Conservation (phyloP, 1,139 yeast genomes). For the Casaregolazyma lundiana region DNA sequence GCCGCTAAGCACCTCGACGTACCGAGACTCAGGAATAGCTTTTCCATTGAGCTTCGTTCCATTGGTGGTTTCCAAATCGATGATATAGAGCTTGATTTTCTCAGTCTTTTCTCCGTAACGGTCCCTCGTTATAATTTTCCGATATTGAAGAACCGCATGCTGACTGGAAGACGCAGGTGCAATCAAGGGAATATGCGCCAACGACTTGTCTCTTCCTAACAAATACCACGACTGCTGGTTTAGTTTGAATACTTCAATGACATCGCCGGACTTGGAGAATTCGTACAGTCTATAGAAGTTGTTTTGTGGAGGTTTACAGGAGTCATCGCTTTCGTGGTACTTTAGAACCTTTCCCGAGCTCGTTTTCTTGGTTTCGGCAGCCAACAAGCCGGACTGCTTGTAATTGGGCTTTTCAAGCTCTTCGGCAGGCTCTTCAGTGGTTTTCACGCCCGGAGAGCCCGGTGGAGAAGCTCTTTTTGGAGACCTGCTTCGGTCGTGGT, state of each 20-base stretch:
- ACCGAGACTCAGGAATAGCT: constrained; percentile 43
- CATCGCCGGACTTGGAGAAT: constrained; percentile 30
- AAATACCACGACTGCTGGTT: constrained; percentile 34
- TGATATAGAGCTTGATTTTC: constrained; percentile 39
- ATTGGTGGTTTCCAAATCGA: constrained; percentile 51
- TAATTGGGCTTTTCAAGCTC: constrained; percentile 38
- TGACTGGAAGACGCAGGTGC: constrained; percentile 46
- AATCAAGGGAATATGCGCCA: constrained; percentile 43
- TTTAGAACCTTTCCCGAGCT: constrained; percentile 40
- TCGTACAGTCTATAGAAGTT: constrained; percentile 14
- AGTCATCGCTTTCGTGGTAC: constrained; percentile 44
- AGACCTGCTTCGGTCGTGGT: constrained; percentile 1
- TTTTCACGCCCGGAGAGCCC: background rate
- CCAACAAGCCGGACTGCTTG: constrained; percentile 44
- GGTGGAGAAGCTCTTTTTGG: constrained; percentile 1
- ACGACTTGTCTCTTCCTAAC: constrained; percentile 45
- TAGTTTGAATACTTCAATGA: constrained; percentile 31
- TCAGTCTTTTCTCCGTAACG: constrained; percentile 21
- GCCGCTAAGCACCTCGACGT: constrained; percentile 44
- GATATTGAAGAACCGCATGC: constrained; percentile 55
- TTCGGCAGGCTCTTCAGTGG: constrained; percentile 3
- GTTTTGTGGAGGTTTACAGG: constrained; percentile 33
- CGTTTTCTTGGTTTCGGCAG: constrained; percentile 40
- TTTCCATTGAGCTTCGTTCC: constrained; percentile 50
- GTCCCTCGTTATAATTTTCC: constrained; percentile 25